Conservation (phyloP, 2,329 filamentous ascomycete species). For the Alternaria brassicae region DNA sequence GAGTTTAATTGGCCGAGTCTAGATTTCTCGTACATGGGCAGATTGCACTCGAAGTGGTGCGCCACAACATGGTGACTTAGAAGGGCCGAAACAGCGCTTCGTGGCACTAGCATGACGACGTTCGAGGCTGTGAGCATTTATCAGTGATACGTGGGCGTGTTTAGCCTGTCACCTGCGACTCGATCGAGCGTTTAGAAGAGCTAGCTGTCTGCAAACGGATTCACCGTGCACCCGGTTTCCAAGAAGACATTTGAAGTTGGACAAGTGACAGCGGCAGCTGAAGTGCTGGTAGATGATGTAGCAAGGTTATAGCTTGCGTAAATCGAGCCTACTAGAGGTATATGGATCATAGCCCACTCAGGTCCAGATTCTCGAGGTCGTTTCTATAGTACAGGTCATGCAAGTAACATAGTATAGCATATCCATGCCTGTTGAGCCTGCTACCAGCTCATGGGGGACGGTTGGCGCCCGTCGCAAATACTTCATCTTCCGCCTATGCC, state of each 20-base stretch:
- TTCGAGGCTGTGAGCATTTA: not conserved
- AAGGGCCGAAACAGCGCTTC: not conserved
- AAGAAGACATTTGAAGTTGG: not conserved
- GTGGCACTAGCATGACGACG: slow-evolving; percentile 1
- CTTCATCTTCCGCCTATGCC: not conserved
- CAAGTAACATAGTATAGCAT: not conserved
- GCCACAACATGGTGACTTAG: not conserved
- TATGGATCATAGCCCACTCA: slow-evolving; percentile 16
- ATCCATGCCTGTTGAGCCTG: not conserved
- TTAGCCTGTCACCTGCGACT: slow-evolving; percentile 1
- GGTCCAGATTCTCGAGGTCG: slow-evolving; percentile 9
- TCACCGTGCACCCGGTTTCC: not conserved
- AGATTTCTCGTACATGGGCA: not conserved
- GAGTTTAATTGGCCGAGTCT: not conserved
- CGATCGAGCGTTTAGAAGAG: not conserved
- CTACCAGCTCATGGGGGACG: not conserved
- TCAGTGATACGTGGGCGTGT: not conserved
- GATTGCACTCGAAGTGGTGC: not conserved
- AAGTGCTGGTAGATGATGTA: not conserved
- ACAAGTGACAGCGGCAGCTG: slow-evolving; percentile 1
- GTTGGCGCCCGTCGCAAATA: not conserved
- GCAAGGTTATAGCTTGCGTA: slow-evolving; percentile 5
- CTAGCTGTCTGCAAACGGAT: not conserved
- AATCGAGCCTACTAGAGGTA: slow-evolving; percentile 3
- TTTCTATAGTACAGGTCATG: slow-evolving; percentile 25